Conservation (phyloP, 176 grass and related monocot species). For the Puya raimondii region DNA sequence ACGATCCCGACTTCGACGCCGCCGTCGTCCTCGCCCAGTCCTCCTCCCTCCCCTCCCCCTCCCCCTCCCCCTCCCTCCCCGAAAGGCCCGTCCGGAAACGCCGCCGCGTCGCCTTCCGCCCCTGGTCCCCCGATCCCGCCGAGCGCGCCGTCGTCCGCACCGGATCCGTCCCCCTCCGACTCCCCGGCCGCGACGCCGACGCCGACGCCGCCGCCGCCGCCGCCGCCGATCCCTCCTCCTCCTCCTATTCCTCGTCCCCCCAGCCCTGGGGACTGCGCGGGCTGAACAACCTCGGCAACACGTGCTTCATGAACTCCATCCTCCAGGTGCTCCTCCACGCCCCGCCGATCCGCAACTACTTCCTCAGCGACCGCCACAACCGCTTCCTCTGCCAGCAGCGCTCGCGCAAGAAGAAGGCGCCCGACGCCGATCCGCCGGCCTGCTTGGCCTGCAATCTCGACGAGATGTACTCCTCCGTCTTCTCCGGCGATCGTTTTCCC, state of each 20-base stretch:
- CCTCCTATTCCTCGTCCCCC: conserved; percentile 26
- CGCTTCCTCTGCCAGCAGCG: conserved; percentile 57
- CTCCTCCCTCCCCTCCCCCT: conserved; percentile 25
- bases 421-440: conserved; percentile 18
- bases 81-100: conserved; percentile 32
- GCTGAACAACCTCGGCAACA: conserved; percentile 90
- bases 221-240: conserved; percentile 36
- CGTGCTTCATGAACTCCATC: conserved; percentile 99
- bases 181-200: background rate
- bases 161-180: conserved; percentile 3
- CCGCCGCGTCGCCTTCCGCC: conserved; percentile 55
- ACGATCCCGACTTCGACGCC: conserved; percentile 83
- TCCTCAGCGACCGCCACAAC: conserved; percentile 87
- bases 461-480: conserved; percentile 75
- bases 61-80: background rate
- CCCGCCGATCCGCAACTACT: conserved; percentile 79
- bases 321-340: conserved; percentile 83
- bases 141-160: conserved; percentile 12
- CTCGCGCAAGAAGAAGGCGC: conserved; percentile 43
- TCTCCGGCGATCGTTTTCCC: conserved; percentile 66
- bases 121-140: conserved; percentile 66
- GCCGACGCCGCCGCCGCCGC: conserved; percentile 9
- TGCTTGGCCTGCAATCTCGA: conserved; percentile 90
- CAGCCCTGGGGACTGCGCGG: conserved; percentile 50
- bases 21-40: conserved; percentile 65